Evolutionary conservation across 805 yeast species (phyloP).

Genomic region (Yueomyces sinensis): DNA sequence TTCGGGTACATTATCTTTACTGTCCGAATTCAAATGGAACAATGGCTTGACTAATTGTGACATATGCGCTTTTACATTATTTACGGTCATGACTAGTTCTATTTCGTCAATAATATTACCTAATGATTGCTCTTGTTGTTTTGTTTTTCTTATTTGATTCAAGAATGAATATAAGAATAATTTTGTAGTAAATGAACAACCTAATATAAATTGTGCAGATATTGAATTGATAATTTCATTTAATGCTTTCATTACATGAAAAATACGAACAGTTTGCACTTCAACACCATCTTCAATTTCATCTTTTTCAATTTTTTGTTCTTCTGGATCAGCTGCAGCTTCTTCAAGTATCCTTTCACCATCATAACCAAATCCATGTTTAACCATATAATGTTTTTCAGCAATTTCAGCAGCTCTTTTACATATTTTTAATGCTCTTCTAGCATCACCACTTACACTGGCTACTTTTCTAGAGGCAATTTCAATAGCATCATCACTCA

Average conservation of each 20-base stretch:
- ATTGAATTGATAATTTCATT: constrained; percentile 72
- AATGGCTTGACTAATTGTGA: constrained; percentile 20
- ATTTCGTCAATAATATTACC: constrained; percentile 76
- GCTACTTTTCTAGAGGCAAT: constrained; percentile 92
- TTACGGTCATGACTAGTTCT: constrained; percentile 36
- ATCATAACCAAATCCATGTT: constrained; percentile 22
- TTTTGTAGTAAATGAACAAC: constrained; percentile 57
- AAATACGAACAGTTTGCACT: constrained; percentile 46
- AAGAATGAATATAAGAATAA: constrained; percentile 59
- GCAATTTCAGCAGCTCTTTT: constrained; percentile 84
- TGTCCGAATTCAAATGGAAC: constrained; percentile 1
- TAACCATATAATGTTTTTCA: constrained; percentile 40
- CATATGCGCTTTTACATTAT: constrained; percentile 18
- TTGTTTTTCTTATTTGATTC: constrained; percentile 49
- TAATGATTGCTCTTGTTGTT: constrained; percentile 53
- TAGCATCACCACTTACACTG: constrained; percentile 93
- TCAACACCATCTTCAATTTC: constrained; percentile 23
- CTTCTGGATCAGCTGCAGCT: constrained; percentile 7
- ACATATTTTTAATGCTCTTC: constrained; percentile 81
- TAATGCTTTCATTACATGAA: constrained; percentile 68
- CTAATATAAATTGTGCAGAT: constrained; percentile 38
- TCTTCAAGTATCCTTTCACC: constrained; percentile 7
- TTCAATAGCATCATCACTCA: constrained; percentile 65
- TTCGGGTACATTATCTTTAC: constrained; percentile 30
- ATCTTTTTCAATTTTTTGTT: constrained; percentile 7